Percentiles rank a stretch among this genome's conserved stretches.
Conservation (phyloP, 2,329 filamentous ascomycete genomes). For the Nectriaceae sp. region DNA sequence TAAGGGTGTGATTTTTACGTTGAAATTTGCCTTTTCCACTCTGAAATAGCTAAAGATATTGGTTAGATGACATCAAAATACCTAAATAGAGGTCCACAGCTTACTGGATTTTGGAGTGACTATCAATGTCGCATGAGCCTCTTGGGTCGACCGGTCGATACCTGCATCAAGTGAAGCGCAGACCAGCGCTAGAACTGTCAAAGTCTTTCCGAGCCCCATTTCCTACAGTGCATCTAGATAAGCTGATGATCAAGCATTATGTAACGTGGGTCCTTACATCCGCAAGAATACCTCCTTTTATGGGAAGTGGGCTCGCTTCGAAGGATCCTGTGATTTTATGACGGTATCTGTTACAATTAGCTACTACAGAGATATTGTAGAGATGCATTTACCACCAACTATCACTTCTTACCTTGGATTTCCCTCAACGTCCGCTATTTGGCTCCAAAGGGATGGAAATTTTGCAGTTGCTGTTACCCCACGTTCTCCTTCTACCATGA, state of each 20-base stretch:
- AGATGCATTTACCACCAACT: no score
- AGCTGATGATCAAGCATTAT: constrained; percentile 1
- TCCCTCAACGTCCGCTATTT: no score
- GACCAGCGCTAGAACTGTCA: constrained; percentile 30
- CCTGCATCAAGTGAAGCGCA: constrained; percentile 17
- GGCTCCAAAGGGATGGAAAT: no score
- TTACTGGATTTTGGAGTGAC: neutral
- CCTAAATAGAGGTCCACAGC: neutral
- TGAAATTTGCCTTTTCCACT: neutral
- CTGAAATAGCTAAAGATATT: neutral
- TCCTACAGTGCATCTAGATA: constrained; percentile 23
- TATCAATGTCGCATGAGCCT: neutral
- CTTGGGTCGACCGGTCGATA: neutral
- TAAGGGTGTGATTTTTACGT: neutral
- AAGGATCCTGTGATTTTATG: neutral
- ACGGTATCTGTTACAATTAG: neutral
- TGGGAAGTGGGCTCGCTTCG: neutral
- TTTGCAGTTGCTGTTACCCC: no score
- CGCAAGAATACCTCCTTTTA: neutral
- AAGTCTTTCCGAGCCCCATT: constrained; percentile 37
- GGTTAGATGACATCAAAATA: neutral
- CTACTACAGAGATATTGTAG: no score
- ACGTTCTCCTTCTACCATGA: no score
- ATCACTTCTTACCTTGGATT: no score
- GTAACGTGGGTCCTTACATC: neutral